Percentiles rank a stretch among this genome's conserved stretches.
Evolutionary conservation across 2,329 filamentous ascomycete genomes (phyloP).

Genomic region (Simplicillium sp.): DNA sequence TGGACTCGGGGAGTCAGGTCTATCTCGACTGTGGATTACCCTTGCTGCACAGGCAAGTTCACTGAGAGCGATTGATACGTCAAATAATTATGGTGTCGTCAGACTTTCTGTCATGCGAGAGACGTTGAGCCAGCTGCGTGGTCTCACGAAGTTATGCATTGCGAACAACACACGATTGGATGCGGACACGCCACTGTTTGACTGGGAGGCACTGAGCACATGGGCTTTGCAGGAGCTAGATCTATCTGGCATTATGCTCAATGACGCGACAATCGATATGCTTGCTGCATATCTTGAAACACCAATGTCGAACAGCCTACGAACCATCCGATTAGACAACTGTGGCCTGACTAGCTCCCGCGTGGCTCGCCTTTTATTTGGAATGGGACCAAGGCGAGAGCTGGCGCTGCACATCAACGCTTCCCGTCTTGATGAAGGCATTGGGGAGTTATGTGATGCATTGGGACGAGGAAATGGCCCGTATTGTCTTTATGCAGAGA

Average conservation of each 20-base stretch:
- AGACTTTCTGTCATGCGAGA: conserved; percentile 35
- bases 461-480: conserved; percentile 38
- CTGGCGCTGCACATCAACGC: conserved; percentile 39
- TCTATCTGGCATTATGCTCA: conserved; percentile 44
- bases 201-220: conserved; percentile 29
- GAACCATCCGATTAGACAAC: conserved; percentile 37
- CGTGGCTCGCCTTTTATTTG: conserved; percentile 39
- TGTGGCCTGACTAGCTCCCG: conserved; percentile 42
- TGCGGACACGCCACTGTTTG: conserved; percentile 34
- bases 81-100: conserved; percentile 41
- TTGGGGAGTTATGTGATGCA: conserved; percentile 38
- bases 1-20: conserved; percentile 36
- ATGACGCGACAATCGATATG: conserved; percentile 35
- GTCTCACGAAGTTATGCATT: conserved; percentile 39
- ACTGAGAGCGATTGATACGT: conserved; percentile 40
- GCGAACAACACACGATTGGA: conserved; percentile 39
- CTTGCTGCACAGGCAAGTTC: conserved; percentile 34
- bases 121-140: conserved; percentile 31
- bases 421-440: conserved; percentile 42
- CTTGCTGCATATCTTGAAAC: conserved; percentile 36
- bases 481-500: conserved; percentile 41
- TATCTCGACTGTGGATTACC: conserved; percentile 37
- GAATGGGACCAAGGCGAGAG: conserved; percentile 37
- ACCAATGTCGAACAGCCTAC: conserved; percentile 28
- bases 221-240: conserved; percentile 45